Percentiles rank a stretch among this genome's conserved stretches.
These are phyloP conservation scores for Monosporozyma solicola DNA, from an alignment of 805 yeast species.

Conservation along the genomic window DNA sequence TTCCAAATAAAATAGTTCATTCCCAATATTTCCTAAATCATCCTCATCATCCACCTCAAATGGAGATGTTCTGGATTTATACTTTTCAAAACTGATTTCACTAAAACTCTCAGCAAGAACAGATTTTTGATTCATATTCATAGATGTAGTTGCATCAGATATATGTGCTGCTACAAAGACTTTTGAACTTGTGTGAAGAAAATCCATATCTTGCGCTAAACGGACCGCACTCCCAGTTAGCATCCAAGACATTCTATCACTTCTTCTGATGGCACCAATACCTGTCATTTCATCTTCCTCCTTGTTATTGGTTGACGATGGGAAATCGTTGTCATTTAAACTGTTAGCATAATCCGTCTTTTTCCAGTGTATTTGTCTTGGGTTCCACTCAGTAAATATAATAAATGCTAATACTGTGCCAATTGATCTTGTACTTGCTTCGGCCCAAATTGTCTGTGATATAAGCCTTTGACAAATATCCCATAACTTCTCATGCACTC, in stretches of 20 bases:
- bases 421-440: conserved; percentile 75
- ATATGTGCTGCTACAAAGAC: conserved; percentile 77
- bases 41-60: conserved; percentile 32
- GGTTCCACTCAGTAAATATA: conserved; percentile 90
- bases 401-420: conserved; percentile 83
- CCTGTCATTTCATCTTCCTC: conserved; percentile 55
- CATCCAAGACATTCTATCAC: conserved; percentile 92
- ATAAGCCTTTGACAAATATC: conserved; percentile 70
- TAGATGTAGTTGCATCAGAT: conserved; percentile 73
- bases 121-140: conserved; percentile 70
- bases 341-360: conserved; percentile 77
- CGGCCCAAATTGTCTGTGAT: conserved; percentile 90
- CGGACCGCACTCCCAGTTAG: conserved; percentile 80
- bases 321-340: conserved; percentile 23
- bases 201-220: conserved; percentile 77
- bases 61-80: conserved; percentile 1
- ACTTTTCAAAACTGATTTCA: conserved; percentile 41
- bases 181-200: conserved; percentile 63
- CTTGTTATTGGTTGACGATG: conserved; percentile 15
- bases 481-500: conserved; percentile 77
- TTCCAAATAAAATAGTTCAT: conserved; percentile 28
- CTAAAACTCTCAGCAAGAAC: conserved; percentile 66
- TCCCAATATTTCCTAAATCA: conserved; percentile 20
- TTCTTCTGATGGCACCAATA: conserved; percentile 72
- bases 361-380: conserved; percentile 85